Evolutionary conservation across 1,139 yeast species (phyloP), one percentile per base, ranked within the genome.

Genomic region (Debaryomyces coudertii): DNA sequence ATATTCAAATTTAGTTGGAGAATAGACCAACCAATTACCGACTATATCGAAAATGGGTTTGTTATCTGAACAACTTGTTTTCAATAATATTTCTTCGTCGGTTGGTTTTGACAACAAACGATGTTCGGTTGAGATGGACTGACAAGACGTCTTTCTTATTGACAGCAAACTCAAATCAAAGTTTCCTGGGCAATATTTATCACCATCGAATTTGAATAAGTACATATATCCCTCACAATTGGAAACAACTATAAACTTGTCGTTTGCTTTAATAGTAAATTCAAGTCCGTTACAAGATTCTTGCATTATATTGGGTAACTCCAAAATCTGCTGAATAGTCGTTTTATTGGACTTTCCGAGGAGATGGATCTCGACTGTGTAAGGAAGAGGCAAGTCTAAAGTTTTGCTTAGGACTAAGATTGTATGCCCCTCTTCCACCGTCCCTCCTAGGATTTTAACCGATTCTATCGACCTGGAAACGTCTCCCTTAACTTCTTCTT

Each of bases 21-120:
- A 74, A 53, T 78, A 82, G 1, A 73, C 78, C 29, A 82, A 58
- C 77, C 81, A 78, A 42, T 76, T 63, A 5, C 81, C 82, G 33
- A 71, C 70, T 9, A 81, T 53, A 53, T 80, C 85, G 60, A 75
- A 79, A 4, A 81, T 69, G 0, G 82, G 76, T 11, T 60, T 54
- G 6, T 59, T 64, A 46, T 76, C 78, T 20, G 61, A 57, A 25
- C 69, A 56, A 47, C 77, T 71, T 2, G 80, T 70, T 45, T 61
- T 60, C 18, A 73, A 51, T 6, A 67, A 33, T 6, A 70, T 23
- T 7, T 57, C 60, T 7, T 57, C 57, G 28, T 62, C 68, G 2
- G 50, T 18, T 2, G 61, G 38, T 12, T 53, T 48, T 2, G 52
- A 46, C 4, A 44, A 37, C 20, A 60, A 47, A 4, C 53, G 51